Base-by-base conservation (phyloP, 768 basidiomycete species). In the Amanita pseudoporphyria region DNA sequence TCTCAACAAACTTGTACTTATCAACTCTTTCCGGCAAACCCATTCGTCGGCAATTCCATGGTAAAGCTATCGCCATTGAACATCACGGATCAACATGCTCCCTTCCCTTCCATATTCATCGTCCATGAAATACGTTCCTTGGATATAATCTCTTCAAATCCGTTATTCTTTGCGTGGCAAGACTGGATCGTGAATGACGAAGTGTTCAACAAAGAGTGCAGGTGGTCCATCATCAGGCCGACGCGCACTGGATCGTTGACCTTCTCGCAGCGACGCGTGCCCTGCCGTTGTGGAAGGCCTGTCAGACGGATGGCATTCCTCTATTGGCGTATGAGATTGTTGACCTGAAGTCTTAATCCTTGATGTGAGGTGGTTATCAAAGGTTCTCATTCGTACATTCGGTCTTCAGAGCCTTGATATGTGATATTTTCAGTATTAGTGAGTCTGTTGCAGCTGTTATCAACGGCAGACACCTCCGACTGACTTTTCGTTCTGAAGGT, bases 401-500 rank as follows among this genome's bases (percentile, higher is more conserved):
- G n/a, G n/a, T n/a, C n/a, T n/a, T n/a, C n/a, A n/a, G n/a, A n/a
- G n/a, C n/a, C n/a, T n/a, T n/a, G n/a, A n/a, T n/a, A n/a, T n/a
- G n/a, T n/a, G n/a, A n/a, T n/a, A n/a, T n/a, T n/a, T n/a, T n/a
- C n/a, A n/a, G n/a, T n/a, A n/a, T n/a, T n/a, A n/a, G n/a, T n/a
- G n/a, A n/a, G n/a, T n/a, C n/a, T n/a, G n/a, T n/a, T n/a, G n/a
- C n/a, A n/a, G n/a, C n/a, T n/a, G n/a, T n/a, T n/a, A n/a, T n/a
- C n/a, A n/a, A n/a, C n/a, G n/a, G n/a, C n/a, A n/a, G n/a, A n/a
- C n/a, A n/a, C n/a, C n/a, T n/a, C n/a, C n/a, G n/a, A n/a, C n/a
- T n/a, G n/a, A 35, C 24, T 14, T 24, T 21, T 18, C 9, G 30
- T 41, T n/a, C 28, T n/a, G 7, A 53, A 83, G 82, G 10, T 84